Conservation (phyloP, 345 rosid genomes). For the Eutrema heterophyllum region DNA sequence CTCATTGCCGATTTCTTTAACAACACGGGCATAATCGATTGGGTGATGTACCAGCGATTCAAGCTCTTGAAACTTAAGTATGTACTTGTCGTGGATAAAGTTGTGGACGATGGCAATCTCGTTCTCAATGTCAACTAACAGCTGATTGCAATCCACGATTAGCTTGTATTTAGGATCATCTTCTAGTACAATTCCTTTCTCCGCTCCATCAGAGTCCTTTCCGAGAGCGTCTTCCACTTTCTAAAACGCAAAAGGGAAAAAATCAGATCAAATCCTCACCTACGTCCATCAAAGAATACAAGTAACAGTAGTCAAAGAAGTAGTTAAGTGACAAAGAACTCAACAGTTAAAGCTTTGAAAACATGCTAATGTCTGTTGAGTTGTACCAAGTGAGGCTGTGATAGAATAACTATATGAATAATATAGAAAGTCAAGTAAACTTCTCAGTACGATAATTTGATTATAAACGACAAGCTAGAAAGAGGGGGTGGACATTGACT, state of each 20-base stretch:
- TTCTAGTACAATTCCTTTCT: too few relatives aligned
- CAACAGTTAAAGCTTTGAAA: not conserved
- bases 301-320: not conserved
- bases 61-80: constrained; percentile 74
- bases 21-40: constrained; percentile 67
- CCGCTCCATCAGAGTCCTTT: constrained; percentile 35
- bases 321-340: not conserved
- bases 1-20: not conserved
- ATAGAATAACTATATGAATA: not conserved
- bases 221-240: constrained; percentile 68
- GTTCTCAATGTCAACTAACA: constrained; percentile 73
- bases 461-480: not conserved
- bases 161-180: constrained; percentile 64
- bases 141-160: constrained; percentile 71
- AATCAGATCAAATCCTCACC: not conserved
- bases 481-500: constrained; percentile 10
- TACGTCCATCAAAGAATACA: not conserved
- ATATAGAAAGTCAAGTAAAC: not conserved
- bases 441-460: not conserved
- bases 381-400: not conserved
- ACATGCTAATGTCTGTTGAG: not conserved
- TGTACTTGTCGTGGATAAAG: constrained; percentile 73
- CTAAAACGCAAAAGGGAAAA: constrained; percentile 31
- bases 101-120: constrained; percentile 72
- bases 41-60: constrained; percentile 80